Base-by-base conservation (phyloP, 805 yeast genomes). In the Candida multigemmis region DNA sequence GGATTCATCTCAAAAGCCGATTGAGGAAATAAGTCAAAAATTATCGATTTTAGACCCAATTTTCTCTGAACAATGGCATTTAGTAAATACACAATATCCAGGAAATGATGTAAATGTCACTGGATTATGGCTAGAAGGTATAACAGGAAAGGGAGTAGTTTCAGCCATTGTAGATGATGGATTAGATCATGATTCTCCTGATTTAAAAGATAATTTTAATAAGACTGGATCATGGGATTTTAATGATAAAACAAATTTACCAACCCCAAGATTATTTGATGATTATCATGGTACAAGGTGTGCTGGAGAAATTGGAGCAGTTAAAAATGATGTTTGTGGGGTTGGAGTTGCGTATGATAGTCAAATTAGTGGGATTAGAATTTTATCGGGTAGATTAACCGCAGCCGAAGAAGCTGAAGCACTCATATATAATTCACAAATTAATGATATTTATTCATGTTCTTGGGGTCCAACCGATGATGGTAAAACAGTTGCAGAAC, bases 391-490 rank as follows among this genome's bases (percentile, higher is more conserved):
- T 2, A 63, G 69, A 24, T 71, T 91, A 25, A 74, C 89, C 3
- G 61, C 83, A 3, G 94, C 78, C 32, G 94, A 87, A 36, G 98
- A 91, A 53, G 97, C 97, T 1, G 73, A 81, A 2, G 81, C 97
- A 2, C 60, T 91, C 65, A 66, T 82, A 19, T 80, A 82, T 52
- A 87, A 76, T 0, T 58, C 81, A 36, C 87, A 84, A 35, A 70
- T 73, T 15, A 91, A 91, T 52, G 95, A 91, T 50, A 91, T 91
- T 21, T 91, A 86, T 50, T 83, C 95, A 3, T 91, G 98, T 53
- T 85, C 96, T 3, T 91, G 98, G 98, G 98, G 98, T 6, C 98
- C 98, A 2, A 71, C 85, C 3, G 98, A 91, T 51, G 83, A 89
- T 49, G 98, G 98, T 0, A 65, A 52, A 31, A 71, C 94, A 1